phyloP scores from a whole-genome alignment of 73 alveolate genomes.

The Durusdinium trenchii region DNA sequence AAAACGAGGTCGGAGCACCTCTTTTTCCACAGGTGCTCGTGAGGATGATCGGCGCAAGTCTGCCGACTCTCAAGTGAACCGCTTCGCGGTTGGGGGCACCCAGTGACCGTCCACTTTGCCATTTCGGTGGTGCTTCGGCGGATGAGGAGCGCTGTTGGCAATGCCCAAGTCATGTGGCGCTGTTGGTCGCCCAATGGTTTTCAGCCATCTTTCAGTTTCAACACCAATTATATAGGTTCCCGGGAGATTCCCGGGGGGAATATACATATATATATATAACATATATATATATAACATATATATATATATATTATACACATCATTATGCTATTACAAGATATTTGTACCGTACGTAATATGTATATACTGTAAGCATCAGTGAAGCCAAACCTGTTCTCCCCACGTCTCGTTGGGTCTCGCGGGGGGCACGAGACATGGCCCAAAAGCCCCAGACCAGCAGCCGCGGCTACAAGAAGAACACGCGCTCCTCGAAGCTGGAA shows the following conservation, averaged over 20 bases:
- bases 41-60: conserved; percentile 76
- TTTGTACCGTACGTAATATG: not conserved
- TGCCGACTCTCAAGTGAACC: conserved; percentile 28
- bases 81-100: not conserved
- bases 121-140: no score
- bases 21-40: not conserved
- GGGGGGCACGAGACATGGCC: not conserved
- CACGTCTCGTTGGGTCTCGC: not conserved
- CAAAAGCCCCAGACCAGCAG: not conserved
- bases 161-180: no score
- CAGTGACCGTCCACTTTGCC: no score
- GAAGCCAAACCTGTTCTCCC: not conserved
- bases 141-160: no score
- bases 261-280: no score
- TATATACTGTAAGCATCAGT: not conserved
- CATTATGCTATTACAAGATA: not conserved
- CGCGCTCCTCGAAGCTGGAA: conserved; percentile 70
- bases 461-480: conserved; percentile 56
- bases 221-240: no score
- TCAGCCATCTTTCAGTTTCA: no score
- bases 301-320: not conserved
- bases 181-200: no score
- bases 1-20: no score
- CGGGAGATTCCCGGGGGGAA: no score
- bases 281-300: not conserved